Percentiles rank a stretch among this genome's conserved stretches.
These are phyloP conservation scores for Bothriochloa decipiens DNA, from an alignment of 176 grass and related monocot genomes.

Conservation along the genomic window DNA sequence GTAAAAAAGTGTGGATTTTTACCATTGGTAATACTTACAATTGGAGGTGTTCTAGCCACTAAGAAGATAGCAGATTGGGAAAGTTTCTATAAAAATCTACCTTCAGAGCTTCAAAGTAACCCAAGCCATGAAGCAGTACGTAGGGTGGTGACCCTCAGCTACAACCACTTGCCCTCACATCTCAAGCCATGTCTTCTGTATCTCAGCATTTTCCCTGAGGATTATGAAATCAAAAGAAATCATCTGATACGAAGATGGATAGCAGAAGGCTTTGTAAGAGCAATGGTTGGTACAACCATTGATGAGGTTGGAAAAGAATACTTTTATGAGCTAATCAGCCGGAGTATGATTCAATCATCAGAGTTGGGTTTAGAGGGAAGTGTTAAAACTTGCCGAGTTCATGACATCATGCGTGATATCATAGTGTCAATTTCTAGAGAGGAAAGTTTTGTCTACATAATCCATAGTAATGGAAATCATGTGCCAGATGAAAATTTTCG, in stretches of 20 bases:
- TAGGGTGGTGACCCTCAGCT: not conserved
- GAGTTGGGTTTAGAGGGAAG: not conserved
- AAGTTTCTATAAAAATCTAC: not conserved
- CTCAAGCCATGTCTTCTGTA: not conserved
- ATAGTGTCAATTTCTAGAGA: constrained; percentile 14
- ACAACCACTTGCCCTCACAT: not conserved
- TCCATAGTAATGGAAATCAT: not conserved
- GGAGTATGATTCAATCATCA: constrained; percentile 34
- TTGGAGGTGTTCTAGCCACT: not conserved
- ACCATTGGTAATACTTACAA: not conserved
- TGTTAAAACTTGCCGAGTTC: constrained; percentile 14
- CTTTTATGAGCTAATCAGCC: not conserved
- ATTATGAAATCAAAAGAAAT: not conserved
- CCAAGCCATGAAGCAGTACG: not conserved
- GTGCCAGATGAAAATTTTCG: not conserved
- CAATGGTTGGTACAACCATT: not conserved
- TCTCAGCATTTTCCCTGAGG: not conserved
- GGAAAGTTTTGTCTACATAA: not conserved
- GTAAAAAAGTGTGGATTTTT: not conserved
- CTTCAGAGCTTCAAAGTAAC: not conserved
- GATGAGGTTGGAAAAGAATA: not conserved
- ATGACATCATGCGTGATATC: constrained; percentile 38
- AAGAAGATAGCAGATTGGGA: not conserved
- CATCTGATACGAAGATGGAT: not conserved
- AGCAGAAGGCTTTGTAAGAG: constrained; percentile 7